Percentiles rank a stretch among this genome's conserved stretches.
phyloP scores from a whole-genome alignment of 202 grass and related monocot genomes.

The Brachypodium distachyon region DNA sequence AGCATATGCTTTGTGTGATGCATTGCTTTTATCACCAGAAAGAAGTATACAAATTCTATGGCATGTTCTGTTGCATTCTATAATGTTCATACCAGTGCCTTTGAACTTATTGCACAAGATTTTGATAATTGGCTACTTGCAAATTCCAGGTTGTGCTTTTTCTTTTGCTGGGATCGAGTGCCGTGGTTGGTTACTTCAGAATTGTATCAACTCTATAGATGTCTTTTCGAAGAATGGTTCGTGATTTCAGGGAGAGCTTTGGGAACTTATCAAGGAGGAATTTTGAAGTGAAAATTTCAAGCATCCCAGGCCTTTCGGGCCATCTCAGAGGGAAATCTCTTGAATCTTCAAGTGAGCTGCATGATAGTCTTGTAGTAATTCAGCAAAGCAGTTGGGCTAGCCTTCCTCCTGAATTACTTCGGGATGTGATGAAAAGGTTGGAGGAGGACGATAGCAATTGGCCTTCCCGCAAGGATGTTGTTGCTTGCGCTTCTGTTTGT shows the following conservation, averaged over 20 bases:
- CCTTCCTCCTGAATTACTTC: constrained; percentile 90
- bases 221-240: constrained; percentile 72
- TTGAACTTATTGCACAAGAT: constrained; percentile 2
- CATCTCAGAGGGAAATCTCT: constrained; percentile 50
- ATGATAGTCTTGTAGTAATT: constrained; percentile 23
- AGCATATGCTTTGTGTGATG: background rate
- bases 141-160: background rate
- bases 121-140: background rate
- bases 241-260: constrained; percentile 71
- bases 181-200: background rate
- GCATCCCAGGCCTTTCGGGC: constrained; percentile 24
- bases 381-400: constrained; percentile 61
- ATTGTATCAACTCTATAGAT: constrained; percentile 18
- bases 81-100: background rate
- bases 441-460: constrained; percentile 83
- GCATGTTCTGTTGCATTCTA: background rate
- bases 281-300: constrained; percentile 68
- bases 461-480: constrained; percentile 80
- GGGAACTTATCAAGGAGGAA: constrained; percentile 60
- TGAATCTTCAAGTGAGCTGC: constrained; percentile 38
- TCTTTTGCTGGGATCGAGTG: background rate
- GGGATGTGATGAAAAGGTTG: constrained; percentile 76
- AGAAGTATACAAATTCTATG: background rate
- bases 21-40: background rate
- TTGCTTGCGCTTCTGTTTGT: constrained; percentile 78